Base-by-base conservation (phyloP, 1,139 yeast genomes). In the Debaryomyces subglobosus region DNA sequence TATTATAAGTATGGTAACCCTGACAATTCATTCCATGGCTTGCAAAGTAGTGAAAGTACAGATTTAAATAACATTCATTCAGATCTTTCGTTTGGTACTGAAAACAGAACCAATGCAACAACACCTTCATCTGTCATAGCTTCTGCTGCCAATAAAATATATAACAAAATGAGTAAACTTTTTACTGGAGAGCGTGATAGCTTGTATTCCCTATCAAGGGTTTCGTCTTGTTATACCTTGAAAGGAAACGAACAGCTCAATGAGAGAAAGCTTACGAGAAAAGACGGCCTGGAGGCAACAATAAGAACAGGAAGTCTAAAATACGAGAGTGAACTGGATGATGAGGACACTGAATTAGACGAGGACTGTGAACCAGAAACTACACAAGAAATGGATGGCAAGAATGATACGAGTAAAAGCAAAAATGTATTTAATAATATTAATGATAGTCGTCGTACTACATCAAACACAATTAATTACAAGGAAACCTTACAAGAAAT, bases 401-500 rank as follows among this genome's bases (percentile, higher is more conserved):
- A 32, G 3, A n/a, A n/a, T 4, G 18, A 34, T 16, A 18, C 24
- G 10, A 13, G 18, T 5, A 34, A 34, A 9, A 16, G 24, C 23
- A 16, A 10, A 18, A 30, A 30, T 39, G 5, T 18, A 13, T 10
- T 9, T 13, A 20, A 34, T 16, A 37, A 25, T 9, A 37, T 20
- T 12, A 15, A 8, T 16, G 29, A 35, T n/a, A 35, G n/a, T 13
- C 35, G 16, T 20, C 13, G 21, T 6, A 12, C 10, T 5, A 23
- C 29, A 16, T 18, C 39, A n/a, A 29, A 32, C 23, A 24, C 27
- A 32, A 29, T 8, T 7, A 49, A 58, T 35, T 44, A 64, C 20
- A 53, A 62, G 5, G 63, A 61, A 4, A 61, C 67, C n/a, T 56
- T 70, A 50, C 53, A 61, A 21, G 75, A 72, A 46, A 65, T 72